Evolutionary conservation across 2,329 filamentous ascomycete species (phyloP), one percentile per base, ranked within the genome.

Genomic region (Aaosphaeria arxii): DNA sequence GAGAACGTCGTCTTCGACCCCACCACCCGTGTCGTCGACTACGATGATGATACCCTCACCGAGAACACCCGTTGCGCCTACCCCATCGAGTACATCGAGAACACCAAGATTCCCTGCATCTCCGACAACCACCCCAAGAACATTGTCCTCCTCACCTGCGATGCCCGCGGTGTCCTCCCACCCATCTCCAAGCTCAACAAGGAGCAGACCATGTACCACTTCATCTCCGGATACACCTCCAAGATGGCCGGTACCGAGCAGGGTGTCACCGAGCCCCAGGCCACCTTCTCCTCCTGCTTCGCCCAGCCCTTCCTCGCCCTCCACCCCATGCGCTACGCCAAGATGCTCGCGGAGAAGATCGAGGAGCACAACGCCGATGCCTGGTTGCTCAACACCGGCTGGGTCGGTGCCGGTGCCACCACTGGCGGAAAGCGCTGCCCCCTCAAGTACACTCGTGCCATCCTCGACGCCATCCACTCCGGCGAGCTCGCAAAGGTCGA

Each of bases 181-280:
- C 94, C 94, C 43, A 97, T 99, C 77, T 96, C 91, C 66, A 97
- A 97, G 82, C 87, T 99, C 71, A 85, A 88, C 80, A 84, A 87
- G 57, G 85, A 89, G 66, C 94, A 97, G 79, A 96, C 91, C 74
- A 97, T 99, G 92, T 99, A 97, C 87, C 94, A 99, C 83, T 99
- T 99, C 85, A 99, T 99, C 77, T 95, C 89, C 13, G 94, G 94
- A 63, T 99, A 99, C 83, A 99, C 94, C 56, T 97, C 92, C 70
- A 99, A 99, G 86, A 99, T 99, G 94, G 94, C 94, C 57, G 94
- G 94, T 67, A 99, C 94, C 32, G 94, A 99, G 78, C 90, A 96
- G 58, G 94, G 94, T 67, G 85, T 99, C 57, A 95, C 89, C 7
- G 94, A 99, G 78, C 94, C 94, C 57, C 90, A 97, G 77, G 94